phyloP scores from a whole-genome alignment of 106 monocot genomes.

The Cymbidium sinense region DNA sequence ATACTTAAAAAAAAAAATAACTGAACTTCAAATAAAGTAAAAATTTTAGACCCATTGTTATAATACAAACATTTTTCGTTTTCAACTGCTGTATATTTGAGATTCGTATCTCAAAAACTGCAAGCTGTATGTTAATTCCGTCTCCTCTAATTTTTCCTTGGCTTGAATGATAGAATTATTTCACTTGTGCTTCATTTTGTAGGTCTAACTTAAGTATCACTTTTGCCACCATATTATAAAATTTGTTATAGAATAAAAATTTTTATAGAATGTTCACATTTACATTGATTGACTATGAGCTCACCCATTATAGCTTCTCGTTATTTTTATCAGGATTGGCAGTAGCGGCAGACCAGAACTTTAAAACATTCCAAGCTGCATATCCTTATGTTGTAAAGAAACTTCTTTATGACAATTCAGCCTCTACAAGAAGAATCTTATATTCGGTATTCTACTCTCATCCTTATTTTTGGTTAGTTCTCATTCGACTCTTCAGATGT shows the following conservation, averaged over 20 bases:
- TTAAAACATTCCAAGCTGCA: constrained; percentile 92
- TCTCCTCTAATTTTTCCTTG: background rate
- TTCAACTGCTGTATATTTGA: background rate
- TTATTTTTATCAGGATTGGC: constrained; percentile 60
- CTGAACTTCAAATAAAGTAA: background rate
- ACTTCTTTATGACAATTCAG: constrained; percentile 81
- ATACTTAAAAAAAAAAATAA: background rate
- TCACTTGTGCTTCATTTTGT: constrained; percentile 7
- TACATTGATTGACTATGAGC: background rate
- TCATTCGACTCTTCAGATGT: background rate
- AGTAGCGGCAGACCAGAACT: constrained; percentile 70
- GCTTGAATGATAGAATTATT: background rate
- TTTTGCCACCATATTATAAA: constrained; percentile 92
- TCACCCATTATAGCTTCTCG: background rate
- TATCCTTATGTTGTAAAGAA: constrained; percentile 85
- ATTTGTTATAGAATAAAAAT: background rate
- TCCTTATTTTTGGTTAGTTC: background rate
- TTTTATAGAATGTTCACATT: background rate
- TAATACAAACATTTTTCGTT: background rate
- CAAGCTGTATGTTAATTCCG: background rate
- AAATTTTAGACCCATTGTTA: background rate
- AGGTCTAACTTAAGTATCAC: constrained; percentile 79
- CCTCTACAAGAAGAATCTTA: constrained; percentile 53
- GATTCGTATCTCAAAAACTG: background rate
- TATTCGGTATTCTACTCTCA: constrained; percentile 50